Percentiles rank a stretch among this genome's conserved stretches.
These are phyloP conservation scores for Aspergillus nomiae DNA, from an alignment of 2,329 filamentous ascomycete genomes.

Conservation along the genomic window DNA sequence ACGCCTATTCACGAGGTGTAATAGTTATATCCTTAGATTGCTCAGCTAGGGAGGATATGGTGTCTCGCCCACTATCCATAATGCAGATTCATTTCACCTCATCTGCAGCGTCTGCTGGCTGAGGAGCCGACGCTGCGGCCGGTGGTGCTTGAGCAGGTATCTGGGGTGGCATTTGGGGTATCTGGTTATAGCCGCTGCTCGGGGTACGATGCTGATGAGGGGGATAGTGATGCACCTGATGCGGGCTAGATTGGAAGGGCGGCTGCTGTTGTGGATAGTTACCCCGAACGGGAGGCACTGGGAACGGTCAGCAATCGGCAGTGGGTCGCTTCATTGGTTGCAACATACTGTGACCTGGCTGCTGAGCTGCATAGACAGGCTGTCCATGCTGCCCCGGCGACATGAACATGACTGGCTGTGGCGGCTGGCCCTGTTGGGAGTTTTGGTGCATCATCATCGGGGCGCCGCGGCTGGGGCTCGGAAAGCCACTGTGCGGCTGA, in stretches of 20 bases:
- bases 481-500: constrained; percentile 70
- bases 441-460: constrained; percentile 95
- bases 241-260: constrained; percentile 67
- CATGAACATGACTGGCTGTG: constrained; percentile 71
- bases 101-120: constrained; percentile 46
- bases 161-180: constrained; percentile 47
- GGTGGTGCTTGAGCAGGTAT: constrained; percentile 41
- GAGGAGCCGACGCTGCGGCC: constrained; percentile 38
- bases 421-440: constrained; percentile 82
- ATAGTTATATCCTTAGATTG: constrained; percentile 5
- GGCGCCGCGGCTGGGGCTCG: constrained; percentile 83
- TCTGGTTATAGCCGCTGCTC: constrained; percentile 58
- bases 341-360: constrained; percentile 72
- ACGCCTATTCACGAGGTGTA: constrained; percentile 7
- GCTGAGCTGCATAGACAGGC: constrained; percentile 70
- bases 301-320: constrained; percentile 39
- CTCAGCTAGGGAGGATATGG: constrained; percentile 7
- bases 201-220: constrained; percentile 58
- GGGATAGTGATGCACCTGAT: constrained; percentile 64
- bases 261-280: constrained; percentile 63
- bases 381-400: constrained; percentile 75
- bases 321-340: constrained; percentile 4
- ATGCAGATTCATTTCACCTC: constrained; percentile 50
- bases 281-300: constrained; percentile 62
- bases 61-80: constrained; percentile 8